phyloP scores from a whole-genome alignment of 1,284 basidiomycete species.

The Sanghuangporus weigelae region DNA sequence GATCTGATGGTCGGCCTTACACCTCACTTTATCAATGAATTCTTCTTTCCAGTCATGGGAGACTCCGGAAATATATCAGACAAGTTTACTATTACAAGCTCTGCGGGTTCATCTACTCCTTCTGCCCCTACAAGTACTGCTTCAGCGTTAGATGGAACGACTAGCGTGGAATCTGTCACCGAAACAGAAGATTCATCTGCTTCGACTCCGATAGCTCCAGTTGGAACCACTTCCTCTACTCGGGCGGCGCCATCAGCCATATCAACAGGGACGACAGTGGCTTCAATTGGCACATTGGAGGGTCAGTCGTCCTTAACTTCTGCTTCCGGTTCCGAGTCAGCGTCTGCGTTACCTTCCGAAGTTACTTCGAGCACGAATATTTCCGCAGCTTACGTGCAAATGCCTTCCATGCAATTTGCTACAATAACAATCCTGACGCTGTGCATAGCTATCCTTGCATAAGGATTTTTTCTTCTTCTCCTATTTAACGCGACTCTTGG shows the following conservation, averaged over 20 bases:
- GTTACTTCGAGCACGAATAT: neutral
- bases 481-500: slow-evolving; percentile 1
- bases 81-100: slow-evolving; percentile 29
- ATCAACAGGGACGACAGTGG: neutral
- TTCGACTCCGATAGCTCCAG: neutral
- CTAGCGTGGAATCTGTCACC: neutral
- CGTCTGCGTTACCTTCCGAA: neutral
- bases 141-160: neutral
- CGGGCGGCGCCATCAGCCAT: neutral
- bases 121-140: slow-evolving; percentile 19
- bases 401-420: neutral
- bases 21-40: neutral
- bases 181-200: neutral
- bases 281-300: neutral
- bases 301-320: neutral
- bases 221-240: neutral
- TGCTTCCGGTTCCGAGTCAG: neutral
- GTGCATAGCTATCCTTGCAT: neutral
- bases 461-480: neutral
- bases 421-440: neutral
- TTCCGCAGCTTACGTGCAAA: neutral
- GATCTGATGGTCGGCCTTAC: neutral
- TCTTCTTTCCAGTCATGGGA: slow-evolving; percentile 31
- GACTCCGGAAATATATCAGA: slow-evolving; percentile 41
- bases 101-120: neutral